Base-by-base conservation (phyloP, 116 monocot genomes). In the Papilionanthe hybrid region DNA sequence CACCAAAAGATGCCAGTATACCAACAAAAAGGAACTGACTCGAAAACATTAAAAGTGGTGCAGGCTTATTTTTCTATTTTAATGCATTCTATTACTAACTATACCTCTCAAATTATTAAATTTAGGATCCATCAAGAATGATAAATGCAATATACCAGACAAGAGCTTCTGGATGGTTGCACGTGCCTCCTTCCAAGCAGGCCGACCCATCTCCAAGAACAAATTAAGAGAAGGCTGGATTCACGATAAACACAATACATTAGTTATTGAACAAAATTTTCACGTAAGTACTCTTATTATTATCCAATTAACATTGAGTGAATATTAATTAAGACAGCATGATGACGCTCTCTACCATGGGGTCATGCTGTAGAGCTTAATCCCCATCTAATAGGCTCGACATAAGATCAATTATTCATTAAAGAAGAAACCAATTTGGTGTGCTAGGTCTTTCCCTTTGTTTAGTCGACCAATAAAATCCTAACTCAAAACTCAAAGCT, bases 151-250 rank as follows among this genome's bases (percentile, higher is more conserved):
- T 15, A 63, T 86, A 97, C 97, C 94, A 45, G 97, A 97, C 48
- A 97, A 83, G 76, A 97, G 88, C 63, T 84, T 92, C 78, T 94
- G 97, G 8, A 97, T 83, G 50, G 92, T 94, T 58, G 86, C 69
- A 28, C 97, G 87, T 17, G 97, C 97, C 85, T 93, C 94, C 85
- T 87, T 92, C 94, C 97, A 97, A 23, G 97, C 94, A 56, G 94
- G 89, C 15, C 92, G 84, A 23, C 97, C 94, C 97, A 97, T 78
- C 82, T 65, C 92, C 63, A 97, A 78, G 79, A 97, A 92, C 85
- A 81, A 83, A 79, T 97, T 97, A 58, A 97, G 89, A 27, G 88
- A 92, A 49, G 90, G 75, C 94, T 94, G 82, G 9, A 22, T 71
- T 60, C 41, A 55, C 20, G 65, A 77, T n/a, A 79, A 75, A 48